A percentile compares a stretch with the other conserved stretches of the same genome.
Conservation (phyloP, 2,329 filamentous ascomycete species). For the Tolypocladium amazonense region DNA sequence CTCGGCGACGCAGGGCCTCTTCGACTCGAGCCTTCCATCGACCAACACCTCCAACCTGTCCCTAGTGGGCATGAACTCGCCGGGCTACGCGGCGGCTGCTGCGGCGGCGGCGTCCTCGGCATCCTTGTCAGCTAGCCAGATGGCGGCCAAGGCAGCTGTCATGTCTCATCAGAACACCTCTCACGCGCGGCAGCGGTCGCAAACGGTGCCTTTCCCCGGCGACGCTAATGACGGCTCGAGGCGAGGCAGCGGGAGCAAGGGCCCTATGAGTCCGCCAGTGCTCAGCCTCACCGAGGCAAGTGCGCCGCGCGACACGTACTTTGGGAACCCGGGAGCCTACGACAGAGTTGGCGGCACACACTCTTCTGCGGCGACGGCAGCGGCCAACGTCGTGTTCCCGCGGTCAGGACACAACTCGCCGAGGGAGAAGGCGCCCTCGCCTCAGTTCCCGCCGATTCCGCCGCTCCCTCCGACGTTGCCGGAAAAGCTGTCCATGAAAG, state of each 20-base stretch:
- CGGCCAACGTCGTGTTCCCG: slow-evolving; percentile 63
- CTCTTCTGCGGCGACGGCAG: slow-evolving; percentile 52
- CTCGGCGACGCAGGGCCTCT: slow-evolving; percentile 65
- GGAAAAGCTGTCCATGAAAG: slow-evolving; percentile 45
- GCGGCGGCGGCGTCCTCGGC: slow-evolving; percentile 12
- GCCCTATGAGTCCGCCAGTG: slow-evolving; percentile 49
- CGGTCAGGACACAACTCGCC: slow-evolving; percentile 48
- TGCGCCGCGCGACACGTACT: slow-evolving; percentile 45
- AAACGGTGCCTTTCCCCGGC: slow-evolving; percentile 54
- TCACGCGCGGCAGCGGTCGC: slow-evolving; percentile 57
- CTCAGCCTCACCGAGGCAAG: slow-evolving; percentile 56
- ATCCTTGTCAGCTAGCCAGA: slow-evolving; percentile 56
- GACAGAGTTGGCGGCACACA: slow-evolving; percentile 46
- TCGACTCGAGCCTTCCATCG: slow-evolving; percentile 62
- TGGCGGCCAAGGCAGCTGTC: slow-evolving; percentile 69
- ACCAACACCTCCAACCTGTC: slow-evolving; percentile 45
- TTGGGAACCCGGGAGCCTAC: slow-evolving; percentile 38
- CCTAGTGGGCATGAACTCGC: slow-evolving; percentile 31
- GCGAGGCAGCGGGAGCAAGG: slow-evolving; percentile 32
- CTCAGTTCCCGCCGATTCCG: slow-evolving; percentile 26
- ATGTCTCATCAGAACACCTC: slow-evolving; percentile 47
- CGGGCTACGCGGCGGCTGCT: slow-evolving; percentile 24
- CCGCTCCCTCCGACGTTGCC: slow-evolving; percentile 27
- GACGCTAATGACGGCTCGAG: slow-evolving; percentile 32
- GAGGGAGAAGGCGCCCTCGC: slow-evolving; percentile 23